These are phyloP conservation scores for Lathyrus aphaca DNA, from an alignment of 306 rosid species.

Conservation along the genomic window DNA sequence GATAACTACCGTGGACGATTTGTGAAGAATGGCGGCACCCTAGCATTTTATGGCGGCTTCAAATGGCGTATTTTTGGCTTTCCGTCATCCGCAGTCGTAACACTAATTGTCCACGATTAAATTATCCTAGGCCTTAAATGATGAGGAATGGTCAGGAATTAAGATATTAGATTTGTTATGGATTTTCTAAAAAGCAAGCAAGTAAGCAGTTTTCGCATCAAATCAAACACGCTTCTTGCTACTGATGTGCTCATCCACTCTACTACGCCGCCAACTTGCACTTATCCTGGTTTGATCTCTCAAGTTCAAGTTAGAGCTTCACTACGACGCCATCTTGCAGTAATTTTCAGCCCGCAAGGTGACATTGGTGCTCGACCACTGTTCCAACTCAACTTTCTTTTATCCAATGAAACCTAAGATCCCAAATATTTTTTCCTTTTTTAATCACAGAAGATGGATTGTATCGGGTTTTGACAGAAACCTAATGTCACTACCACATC, in stretches of 20 bases:
- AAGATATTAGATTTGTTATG: not conserved
- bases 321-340: not conserved
- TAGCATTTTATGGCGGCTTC: not conserved
- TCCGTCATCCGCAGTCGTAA: not conserved
- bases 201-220: not conserved
- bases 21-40: not conserved
- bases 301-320: not conserved
- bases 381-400: slow-evolving; percentile 4
- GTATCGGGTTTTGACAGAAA: not conserved
- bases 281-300: not conserved
- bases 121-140: slow-evolving; percentile 2
- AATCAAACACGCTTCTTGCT: not conserved
- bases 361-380: slow-evolving; percentile 1
- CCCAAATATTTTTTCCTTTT: not conserved
- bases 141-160: slow-evolving; percentile 13
- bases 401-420: not conserved
- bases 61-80: not conserved
- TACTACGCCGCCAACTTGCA: not conserved
- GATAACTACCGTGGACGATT: not conserved
- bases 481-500: not conserved
- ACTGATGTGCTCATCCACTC: not conserved
- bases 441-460: not conserved
- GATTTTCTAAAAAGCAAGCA: slow-evolving; percentile 1
- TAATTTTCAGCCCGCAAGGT: not conserved
- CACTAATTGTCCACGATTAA: not conserved